Percentiles rank a stretch among this genome's conserved stretches.
Evolutionary conservation across 1,139 yeast species (phyloP).

Genomic region (Saccharomyces hybrid): DNA sequence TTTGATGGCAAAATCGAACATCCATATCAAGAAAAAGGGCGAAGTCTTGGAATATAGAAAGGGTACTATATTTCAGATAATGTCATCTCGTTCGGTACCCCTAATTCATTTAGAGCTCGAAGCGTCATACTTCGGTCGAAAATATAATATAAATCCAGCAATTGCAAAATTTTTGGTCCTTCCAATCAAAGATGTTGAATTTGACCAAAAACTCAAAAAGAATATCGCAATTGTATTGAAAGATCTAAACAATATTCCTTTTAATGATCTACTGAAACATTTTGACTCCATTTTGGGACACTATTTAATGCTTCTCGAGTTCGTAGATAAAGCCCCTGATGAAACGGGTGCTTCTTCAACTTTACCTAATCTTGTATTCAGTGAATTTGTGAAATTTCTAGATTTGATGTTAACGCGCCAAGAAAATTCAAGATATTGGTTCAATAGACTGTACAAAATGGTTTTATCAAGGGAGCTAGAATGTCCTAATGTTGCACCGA

Average conservation of each 20-base stretch:
- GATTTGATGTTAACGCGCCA: constrained; percentile 62
- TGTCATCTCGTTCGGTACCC: constrained; percentile 23
- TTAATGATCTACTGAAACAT: constrained; percentile 14
- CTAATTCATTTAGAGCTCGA: constrained; percentile 45
- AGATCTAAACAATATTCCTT: constrained; percentile 12
- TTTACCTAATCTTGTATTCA: constrained; percentile 32
- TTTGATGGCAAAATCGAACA: constrained; percentile 47
- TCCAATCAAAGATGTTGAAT: constrained; percentile 23
- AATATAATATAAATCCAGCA: constrained; percentile 52
- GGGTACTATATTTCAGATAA: constrained; percentile 28
- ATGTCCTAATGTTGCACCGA: constrained; percentile 44
- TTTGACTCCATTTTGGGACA: constrained; percentile 18
- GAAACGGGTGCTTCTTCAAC: constrained; percentile 11
- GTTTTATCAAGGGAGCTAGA: constrained; percentile 4
- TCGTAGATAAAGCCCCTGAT: constrained; percentile 6
- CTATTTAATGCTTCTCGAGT: constrained; percentile 14
- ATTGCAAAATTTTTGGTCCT: constrained; percentile 50
- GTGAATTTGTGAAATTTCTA: constrained; percentile 50
- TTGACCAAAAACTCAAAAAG: constrained; percentile 9
- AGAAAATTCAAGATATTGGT: constrained; percentile 50
- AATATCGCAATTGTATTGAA: constrained; percentile 9
- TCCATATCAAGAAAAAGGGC: constrained; percentile 30
- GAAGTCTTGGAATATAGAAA: constrained; percentile 33
- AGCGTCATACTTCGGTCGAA: constrained; percentile 64
- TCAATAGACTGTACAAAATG: constrained; percentile 40